A percentile compares a stretch with the other conserved stretches of the same genome.
phyloP scores from a whole-genome alignment of 1,284 basidiomycete genomes.

The Tausonia pullulans region DNA sequence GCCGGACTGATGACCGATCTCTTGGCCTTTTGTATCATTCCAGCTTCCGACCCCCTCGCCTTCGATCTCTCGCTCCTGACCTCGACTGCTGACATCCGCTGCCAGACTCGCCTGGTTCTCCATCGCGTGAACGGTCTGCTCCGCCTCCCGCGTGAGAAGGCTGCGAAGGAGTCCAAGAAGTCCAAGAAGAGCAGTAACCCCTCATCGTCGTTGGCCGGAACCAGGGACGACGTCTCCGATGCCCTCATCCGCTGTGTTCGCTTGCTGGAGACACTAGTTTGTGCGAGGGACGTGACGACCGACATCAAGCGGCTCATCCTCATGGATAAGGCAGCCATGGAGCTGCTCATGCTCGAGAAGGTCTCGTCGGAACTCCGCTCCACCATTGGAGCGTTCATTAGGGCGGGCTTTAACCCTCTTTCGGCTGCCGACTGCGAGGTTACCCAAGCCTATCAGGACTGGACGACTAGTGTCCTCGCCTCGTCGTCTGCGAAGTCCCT shows the following conservation, averaged over 20 bases:
- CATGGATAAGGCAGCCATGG: neutral
- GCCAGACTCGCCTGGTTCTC: neutral
- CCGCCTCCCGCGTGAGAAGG: neutral
- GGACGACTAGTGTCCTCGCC: conserved; percentile 1
- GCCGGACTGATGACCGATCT: too few species aligned
- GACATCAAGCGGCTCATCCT: conserved; percentile 2
- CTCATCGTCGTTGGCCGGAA: neutral
- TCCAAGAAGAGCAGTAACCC: too few species aligned
- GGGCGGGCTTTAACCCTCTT: neutral
- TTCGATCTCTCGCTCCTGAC: neutral
- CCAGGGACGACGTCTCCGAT: neutral
- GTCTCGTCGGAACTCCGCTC: too few species aligned
- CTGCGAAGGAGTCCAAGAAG: too few species aligned
- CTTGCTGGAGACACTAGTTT: neutral
- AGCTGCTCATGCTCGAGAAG: conserved; percentile 10
- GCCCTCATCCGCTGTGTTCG: neutral
- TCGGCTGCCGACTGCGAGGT: neutral
- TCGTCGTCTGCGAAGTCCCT: conserved; percentile 1
- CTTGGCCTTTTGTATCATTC: too few species aligned
- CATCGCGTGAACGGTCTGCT: conserved; percentile 7
- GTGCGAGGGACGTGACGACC: too few species aligned
- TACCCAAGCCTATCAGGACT: conserved; percentile 2
- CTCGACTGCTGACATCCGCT: neutral
- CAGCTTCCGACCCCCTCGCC: too few species aligned
- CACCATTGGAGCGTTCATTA: too few species aligned